Conservation (phyloP, 805 yeast genomes). For the Suhomyces sp. region DNA sequence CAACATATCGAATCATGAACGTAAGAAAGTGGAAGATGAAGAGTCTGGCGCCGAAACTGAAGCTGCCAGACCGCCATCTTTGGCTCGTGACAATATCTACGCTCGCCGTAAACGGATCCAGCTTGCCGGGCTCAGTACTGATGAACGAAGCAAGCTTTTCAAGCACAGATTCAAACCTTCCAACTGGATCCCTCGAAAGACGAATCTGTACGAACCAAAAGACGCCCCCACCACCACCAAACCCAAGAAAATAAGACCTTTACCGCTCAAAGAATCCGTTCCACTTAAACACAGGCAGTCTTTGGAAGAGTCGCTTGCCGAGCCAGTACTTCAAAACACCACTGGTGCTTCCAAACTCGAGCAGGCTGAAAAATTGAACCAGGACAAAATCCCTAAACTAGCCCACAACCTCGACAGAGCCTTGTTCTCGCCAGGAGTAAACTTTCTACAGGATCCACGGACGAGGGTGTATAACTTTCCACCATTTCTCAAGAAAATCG, state of each 20-base stretch:
- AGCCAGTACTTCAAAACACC: slow-evolving; percentile 1
- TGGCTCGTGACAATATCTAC: not conserved
- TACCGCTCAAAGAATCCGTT: not conserved
- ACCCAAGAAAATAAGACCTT: not conserved
- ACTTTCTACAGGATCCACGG: slow-evolving; percentile 73
- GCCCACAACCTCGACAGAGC: slow-evolving; percentile 69
- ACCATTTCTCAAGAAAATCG: slow-evolving; percentile 55
- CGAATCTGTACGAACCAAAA: not conserved
- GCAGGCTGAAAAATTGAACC: slow-evolving; percentile 19
- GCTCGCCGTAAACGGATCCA: not conserved
- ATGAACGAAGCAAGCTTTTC: not conserved
- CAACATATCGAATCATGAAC: not conserved
- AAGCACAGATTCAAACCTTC: not conserved
- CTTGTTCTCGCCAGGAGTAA: slow-evolving; percentile 78
- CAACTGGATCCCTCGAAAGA: slow-evolving; percentile 1
- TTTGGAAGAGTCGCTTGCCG: not conserved
- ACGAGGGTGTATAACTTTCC: slow-evolving; percentile 70
- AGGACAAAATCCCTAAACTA: slow-evolving; percentile 48
- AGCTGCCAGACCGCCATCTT: not conserved
- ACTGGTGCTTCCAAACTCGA: slow-evolving; percentile 1
- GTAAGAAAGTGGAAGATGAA: not conserved
- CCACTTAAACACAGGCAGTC: not conserved
- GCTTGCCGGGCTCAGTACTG: not conserved
- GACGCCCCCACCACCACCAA: not conserved
- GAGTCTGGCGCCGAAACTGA: not conserved